These are phyloP conservation scores for Phaeosphaeriaceae sp. DNA, from an alignment of 2,329 filamentous ascomycete species.

Conservation along the genomic window DNA sequence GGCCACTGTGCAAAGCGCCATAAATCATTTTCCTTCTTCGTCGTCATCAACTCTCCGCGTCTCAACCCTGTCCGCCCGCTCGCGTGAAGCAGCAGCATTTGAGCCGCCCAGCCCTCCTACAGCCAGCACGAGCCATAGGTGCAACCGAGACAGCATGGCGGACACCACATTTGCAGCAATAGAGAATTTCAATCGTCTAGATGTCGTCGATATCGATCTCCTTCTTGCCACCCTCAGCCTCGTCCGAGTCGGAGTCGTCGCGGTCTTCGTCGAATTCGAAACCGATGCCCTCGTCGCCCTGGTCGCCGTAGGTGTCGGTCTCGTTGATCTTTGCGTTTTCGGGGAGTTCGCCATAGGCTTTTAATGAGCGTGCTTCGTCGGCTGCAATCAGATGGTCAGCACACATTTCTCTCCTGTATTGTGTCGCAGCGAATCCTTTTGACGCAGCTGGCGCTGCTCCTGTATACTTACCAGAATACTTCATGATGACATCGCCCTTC, in stretches of 20 bases:
- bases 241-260: constrained; percentile 60
- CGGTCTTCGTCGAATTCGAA: constrained; percentile 98
- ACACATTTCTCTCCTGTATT: constrained; percentile 61
- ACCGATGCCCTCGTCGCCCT: constrained; percentile 90
- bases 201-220: constrained; percentile 97
- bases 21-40: not conserved
- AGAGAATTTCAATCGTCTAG: constrained; percentile 51
- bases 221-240: constrained; percentile 72
- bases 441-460: not conserved
- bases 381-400: constrained; percentile 82
- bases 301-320: constrained; percentile 91
- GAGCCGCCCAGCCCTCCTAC: constrained; percentile 39
- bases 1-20: not conserved
- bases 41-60: not conserved
- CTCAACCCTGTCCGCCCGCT: constrained; percentile 44
- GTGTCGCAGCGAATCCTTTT: too few relatives aligned
- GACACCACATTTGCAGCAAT: constrained; percentile 23
- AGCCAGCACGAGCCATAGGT: constrained; percentile 20
- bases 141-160: constrained; percentile 48
- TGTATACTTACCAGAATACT: constrained; percentile 67
- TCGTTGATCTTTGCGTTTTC: constrained; percentile 99
- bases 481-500: constrained; percentile 92
- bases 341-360: constrained; percentile 96
- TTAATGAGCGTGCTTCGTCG: constrained; percentile 93
- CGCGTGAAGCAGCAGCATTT: constrained; percentile 50